Conservation (phyloP, 2,329 filamentous ascomycete species). For the Arthrobotrys sphaeroides region DNA sequence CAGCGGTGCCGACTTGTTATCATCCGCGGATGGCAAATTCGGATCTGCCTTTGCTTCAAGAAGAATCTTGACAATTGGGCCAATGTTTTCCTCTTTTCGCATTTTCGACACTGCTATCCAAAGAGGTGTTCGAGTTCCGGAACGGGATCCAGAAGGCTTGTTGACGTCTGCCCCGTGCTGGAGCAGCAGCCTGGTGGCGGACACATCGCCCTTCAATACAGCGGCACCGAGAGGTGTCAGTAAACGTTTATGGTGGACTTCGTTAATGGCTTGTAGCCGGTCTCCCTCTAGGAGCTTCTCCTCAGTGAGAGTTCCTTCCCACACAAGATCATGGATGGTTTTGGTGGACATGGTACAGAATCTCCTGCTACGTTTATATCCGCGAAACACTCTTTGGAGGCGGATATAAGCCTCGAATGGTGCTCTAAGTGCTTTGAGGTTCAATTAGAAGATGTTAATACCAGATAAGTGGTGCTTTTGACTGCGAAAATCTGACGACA, state of each 20-base stretch:
- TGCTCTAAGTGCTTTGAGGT: neutral
- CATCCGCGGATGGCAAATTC: neutral
- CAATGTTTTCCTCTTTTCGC: neutral
- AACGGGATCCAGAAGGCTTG: constrained; percentile 6
- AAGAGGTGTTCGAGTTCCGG: constrained; percentile 17
- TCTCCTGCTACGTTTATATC: neutral
- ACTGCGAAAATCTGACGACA: neutral
- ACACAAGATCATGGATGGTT: constrained; percentile 1
- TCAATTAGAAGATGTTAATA: neutral
- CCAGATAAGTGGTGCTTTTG: neutral
- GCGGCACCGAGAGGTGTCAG: constrained; percentile 14
- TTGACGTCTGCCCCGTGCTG: constrained; percentile 13
- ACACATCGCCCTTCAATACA: constrained; percentile 17
- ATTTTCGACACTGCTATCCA: constrained; percentile 21
- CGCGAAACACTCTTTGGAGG: neutral
- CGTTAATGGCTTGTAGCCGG: neutral
- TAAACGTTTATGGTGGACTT: neutral
- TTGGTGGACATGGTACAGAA: neutral
- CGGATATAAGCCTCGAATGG: neutral
- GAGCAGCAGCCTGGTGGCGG: neutral
- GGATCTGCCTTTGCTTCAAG: constrained; percentile 23
- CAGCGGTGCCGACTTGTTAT: constrained; percentile 11
- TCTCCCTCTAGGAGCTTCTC: neutral
- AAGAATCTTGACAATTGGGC: constrained; percentile 14
- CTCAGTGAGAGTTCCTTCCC: constrained; percentile 17